These are phyloP conservation scores for Protostelium mycophagum DNA, from an alignment of 78 protist genomes.

Conservation along the genomic window DNA sequence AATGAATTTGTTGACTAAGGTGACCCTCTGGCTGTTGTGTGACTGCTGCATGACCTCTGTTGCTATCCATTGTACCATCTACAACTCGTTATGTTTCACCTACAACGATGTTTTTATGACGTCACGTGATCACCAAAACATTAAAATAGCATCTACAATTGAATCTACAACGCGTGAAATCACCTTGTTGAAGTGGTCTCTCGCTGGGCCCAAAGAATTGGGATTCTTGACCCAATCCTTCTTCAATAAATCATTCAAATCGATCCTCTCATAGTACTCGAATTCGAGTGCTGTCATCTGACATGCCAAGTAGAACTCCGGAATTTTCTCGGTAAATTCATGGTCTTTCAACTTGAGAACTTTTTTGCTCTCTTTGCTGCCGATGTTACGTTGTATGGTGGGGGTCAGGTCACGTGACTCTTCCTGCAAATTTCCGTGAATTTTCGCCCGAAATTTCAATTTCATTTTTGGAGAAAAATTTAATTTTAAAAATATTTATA, in stretches of 20 bases:
- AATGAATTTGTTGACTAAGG: not conserved
- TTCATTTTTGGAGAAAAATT: too few species aligned
- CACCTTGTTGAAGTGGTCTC: slow-evolving; percentile 1
- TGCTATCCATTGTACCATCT: not conserved
- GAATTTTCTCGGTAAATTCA: not conserved
- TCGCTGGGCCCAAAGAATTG: not conserved
- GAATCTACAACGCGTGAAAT: too few species aligned
- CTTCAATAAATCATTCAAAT: not conserved
- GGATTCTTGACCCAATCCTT: not conserved
- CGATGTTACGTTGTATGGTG: not conserved
- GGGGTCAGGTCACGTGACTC: not conserved
- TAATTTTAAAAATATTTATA: too few species aligned
- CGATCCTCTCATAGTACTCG: not conserved
- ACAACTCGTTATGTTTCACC: not conserved
- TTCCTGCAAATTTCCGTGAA: not conserved
- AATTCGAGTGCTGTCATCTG: not conserved
- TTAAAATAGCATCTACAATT: too few species aligned
- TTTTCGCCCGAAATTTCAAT: not conserved
- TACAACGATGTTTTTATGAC: not conserved
- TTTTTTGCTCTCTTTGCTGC: not conserved
- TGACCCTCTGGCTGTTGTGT: not conserved
- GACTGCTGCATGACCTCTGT: not conserved
- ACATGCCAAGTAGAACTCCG: not conserved
- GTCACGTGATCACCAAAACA: too few species aligned
- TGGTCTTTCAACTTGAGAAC: not conserved